Evolutionary conservation across 805 yeast species (phyloP).

Genomic region (Torulaspora maleeae): DNA sequence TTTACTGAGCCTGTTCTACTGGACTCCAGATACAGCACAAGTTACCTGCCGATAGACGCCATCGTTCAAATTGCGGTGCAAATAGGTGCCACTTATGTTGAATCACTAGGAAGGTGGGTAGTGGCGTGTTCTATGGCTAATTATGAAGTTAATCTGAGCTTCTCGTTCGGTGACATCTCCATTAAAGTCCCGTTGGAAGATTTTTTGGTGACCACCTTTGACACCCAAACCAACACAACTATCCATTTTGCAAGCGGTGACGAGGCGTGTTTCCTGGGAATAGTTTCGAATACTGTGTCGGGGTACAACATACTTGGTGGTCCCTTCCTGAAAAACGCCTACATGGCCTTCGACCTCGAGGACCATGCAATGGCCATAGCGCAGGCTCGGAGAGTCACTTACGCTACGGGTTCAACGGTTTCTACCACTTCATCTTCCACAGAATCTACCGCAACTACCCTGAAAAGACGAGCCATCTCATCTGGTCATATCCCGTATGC

Average conservation of each 20-base stretch:
- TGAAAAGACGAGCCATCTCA: conserved; percentile 23
- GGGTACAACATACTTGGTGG: conserved; percentile 58
- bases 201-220: conserved; percentile 41
- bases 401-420: not conserved
- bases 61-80: conserved; percentile 64
- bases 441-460: conserved; percentile 2
- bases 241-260: conserved; percentile 51
- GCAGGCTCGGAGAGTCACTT: conserved; percentile 35
- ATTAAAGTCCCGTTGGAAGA: conserved; percentile 48
- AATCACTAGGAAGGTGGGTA: conserved; percentile 49
- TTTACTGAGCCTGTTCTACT: conserved; percentile 50
- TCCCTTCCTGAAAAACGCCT: conserved; percentile 49
- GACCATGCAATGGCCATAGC: conserved; percentile 54
- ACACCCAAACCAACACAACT: conserved; percentile 29
- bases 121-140: conserved; percentile 53
- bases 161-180: conserved; percentile 49
- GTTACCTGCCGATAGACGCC: conserved; percentile 51
- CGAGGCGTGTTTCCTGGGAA: conserved; percentile 51
- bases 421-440: conserved; percentile 4
- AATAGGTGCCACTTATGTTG: conserved; percentile 57
- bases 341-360: conserved; percentile 61
- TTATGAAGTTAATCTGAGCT: conserved; percentile 47
- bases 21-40: conserved; percentile 50
- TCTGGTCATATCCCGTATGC: conserved; percentile 53
- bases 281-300: conserved; percentile 44